Conservation (phyloP, 768 basidiomycete species). For the Lactarius deliciosus region DNA sequence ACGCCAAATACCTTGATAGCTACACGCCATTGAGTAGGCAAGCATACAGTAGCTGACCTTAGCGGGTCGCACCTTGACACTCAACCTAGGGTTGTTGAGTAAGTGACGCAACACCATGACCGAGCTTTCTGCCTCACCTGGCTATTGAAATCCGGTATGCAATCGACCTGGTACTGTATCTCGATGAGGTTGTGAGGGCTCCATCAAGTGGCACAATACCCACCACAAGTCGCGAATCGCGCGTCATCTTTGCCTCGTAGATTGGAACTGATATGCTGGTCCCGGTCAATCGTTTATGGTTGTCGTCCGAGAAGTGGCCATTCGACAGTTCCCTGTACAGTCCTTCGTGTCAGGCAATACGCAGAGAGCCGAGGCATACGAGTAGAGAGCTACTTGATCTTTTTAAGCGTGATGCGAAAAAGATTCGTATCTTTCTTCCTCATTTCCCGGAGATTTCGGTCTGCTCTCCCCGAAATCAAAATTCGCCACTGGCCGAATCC, state of each 20-base stretch:
- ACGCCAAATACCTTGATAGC: conserved; percentile 52
- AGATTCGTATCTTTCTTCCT: conserved; percentile 45
- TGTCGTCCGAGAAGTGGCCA: conserved; percentile 67
- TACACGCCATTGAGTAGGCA: conserved; percentile 26
- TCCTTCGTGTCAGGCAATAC: background rate
- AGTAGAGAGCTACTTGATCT: conserved; percentile 51
- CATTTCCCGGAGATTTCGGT: conserved; percentile 48
- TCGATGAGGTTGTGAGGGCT: conserved; percentile 6
- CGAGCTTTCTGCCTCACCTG: conserved; percentile 10
- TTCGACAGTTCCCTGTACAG: conserved; percentile 59
- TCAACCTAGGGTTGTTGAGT: conserved; percentile 35
- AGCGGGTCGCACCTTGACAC: conserved; percentile 37
- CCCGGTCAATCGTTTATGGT: conserved; percentile 59
- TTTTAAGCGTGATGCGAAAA: conserved; percentile 60
- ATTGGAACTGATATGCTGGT: conserved; percentile 50
- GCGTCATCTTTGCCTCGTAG: conserved; percentile 65
- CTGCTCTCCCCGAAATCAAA: conserved; percentile 52
- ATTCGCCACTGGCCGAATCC: conserved; percentile 68
- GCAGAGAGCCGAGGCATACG: background rate
- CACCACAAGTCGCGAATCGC: conserved; percentile 32
- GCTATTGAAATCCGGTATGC: conserved; percentile 28
- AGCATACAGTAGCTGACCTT: background rate
- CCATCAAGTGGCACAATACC: background rate
- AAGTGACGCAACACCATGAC: too few species aligned
- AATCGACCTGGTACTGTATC: conserved; percentile 32